Percentiles rank a stretch among this genome's conserved stretches.
Evolutionary conservation across 805 yeast genomes (phyloP).

Genomic region (Wickerhamiella kazuoi): DNA sequence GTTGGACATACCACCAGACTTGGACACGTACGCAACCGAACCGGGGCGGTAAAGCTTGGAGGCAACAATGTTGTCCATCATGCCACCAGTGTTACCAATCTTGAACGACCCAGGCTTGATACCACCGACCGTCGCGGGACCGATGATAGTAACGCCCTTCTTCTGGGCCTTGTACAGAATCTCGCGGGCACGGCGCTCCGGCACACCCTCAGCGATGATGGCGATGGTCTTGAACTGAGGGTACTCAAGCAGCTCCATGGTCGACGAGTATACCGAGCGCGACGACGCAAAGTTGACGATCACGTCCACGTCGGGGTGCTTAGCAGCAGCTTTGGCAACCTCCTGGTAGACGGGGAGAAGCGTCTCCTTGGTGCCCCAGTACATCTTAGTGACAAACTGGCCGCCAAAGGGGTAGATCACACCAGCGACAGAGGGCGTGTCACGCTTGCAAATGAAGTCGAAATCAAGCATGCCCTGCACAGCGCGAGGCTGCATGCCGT

Average conservation of each 20-base stretch:
- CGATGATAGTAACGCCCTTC: constrained; percentile 30
- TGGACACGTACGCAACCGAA: constrained; percentile 31
- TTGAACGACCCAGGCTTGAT: constrained; percentile 33
- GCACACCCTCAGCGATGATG: constrained; percentile 32
- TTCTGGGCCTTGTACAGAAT: constrained; percentile 26
- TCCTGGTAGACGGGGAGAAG: constrained; percentile 29
- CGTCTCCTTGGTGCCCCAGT: constrained; percentile 34
- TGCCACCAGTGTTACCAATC: constrained; percentile 33
- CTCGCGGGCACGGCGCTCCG: constrained; percentile 33
- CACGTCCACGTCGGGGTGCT: constrained; percentile 32
- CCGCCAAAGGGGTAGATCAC: constrained; percentile 32
- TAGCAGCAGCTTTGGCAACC: constrained; percentile 24
- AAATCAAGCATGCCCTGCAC: constrained; percentile 34
- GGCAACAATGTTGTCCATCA: constrained; percentile 33
- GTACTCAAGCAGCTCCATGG: constrained; percentile 29
- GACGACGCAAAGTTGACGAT: constrained; percentile 32
- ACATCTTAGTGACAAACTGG: constrained; percentile 28
- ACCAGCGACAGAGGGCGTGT: constrained; percentile 30
- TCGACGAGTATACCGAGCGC: constrained; percentile 30
- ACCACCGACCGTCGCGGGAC: constrained; percentile 33
- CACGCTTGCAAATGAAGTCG: constrained; percentile 29
- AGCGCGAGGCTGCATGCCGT: constrained; percentile 31
- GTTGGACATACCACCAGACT: constrained; percentile 33
- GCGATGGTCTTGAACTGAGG: constrained; percentile 31
- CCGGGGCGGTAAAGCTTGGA: constrained; percentile 33